Base-by-base conservation (phyloP, 257 asterid genomes). In the Nicotiana tabacum region DNA sequence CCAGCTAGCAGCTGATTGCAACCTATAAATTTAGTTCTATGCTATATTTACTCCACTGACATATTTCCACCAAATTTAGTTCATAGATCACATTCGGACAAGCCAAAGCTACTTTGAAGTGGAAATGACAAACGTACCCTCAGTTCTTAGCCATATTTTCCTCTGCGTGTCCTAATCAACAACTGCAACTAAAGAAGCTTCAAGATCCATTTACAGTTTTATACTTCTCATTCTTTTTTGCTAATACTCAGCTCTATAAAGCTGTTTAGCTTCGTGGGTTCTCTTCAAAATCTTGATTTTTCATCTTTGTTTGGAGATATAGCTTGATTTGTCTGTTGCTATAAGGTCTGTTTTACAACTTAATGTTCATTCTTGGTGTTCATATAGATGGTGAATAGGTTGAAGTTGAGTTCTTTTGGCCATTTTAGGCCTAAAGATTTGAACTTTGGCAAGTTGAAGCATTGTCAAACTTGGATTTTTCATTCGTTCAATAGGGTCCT, bases 401-500 rank as follows among this genome's bases (percentile, higher is more conserved):
- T 88, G 27, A 61, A 85, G 85, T 87, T 81, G 85, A 85, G 77
- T 85, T 82, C 80, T 24, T 78, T 77, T 48, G 84, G 87, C 33
- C 86, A 78, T 88, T 83, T 89, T 86, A 88, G 84, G 86, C 90
- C 68, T 83, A 88, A 88, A 80, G 70, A 85, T 78, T 46, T 90
- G 82, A 90, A 88, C 83, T 84, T 89, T 72, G 82, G 87, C 80
- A 93, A 89, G 82, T 78, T 84, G 77, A 86, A 84, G 64, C 77
- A 87, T 57, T 88, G 83, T 72, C 93, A 92, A 80, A 85, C 72
- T 83, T 91, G 91, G 89, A 79, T 37, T 68, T 92, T 94, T 83
- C 95, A 91, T 61, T 87, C 97, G 65, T 86, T 90, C 29, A 91
- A 92, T 74, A 92, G 91, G 33, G 76, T 92, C 11, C 81, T 92